Percentiles rank a stretch among this genome's conserved stretches.
Evolutionary conservation across 2,329 filamentous ascomycete species (phyloP).

Genomic region (Scorias spongiosa): DNA sequence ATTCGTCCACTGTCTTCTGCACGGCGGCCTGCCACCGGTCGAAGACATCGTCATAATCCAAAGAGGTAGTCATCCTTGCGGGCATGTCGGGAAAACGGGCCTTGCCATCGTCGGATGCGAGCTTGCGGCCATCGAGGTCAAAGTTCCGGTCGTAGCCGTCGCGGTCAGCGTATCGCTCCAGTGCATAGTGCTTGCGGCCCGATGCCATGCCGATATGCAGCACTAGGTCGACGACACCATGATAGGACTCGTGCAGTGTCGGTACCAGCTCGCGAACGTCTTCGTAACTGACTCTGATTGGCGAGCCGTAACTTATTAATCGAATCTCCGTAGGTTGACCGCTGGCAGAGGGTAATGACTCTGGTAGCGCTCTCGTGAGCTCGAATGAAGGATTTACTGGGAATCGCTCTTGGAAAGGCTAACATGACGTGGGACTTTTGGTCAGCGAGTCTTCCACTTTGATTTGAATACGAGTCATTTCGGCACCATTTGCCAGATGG

Average conservation of each 20-base stretch:
- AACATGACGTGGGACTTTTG: not conserved
- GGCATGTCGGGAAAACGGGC: conserved; percentile 16
- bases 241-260: conserved; percentile 37
- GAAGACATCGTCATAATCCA: conserved; percentile 18
- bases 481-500: no score
- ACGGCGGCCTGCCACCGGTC: conserved; percentile 14
- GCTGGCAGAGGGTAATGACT: conserved; percentile 37
- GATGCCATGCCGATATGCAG: conserved; percentile 70
- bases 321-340: conserved; percentile 33
- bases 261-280: conserved; percentile 50
- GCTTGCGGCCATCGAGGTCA: conserved; percentile 48
- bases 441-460: no score
- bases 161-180: conserved; percentile 56
- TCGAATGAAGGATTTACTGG: conserved; percentile 68
- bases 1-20: conserved; percentile 8
- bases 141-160: conserved; percentile 53
- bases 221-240: conserved; percentile 43
- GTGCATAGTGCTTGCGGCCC: conserved; percentile 48
- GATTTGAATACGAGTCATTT: no score
- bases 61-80: conserved; percentile 13
- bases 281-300: conserved; percentile 58
- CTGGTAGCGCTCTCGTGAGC: conserved; percentile 55
- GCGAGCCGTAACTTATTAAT: conserved; percentile 48
- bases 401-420: conserved; percentile 60
- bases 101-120: conserved; percentile 12